These are phyloP conservation scores for Boechera retrofracta DNA, from an alignment of 345 rosid species.

Conservation along the genomic window DNA sequence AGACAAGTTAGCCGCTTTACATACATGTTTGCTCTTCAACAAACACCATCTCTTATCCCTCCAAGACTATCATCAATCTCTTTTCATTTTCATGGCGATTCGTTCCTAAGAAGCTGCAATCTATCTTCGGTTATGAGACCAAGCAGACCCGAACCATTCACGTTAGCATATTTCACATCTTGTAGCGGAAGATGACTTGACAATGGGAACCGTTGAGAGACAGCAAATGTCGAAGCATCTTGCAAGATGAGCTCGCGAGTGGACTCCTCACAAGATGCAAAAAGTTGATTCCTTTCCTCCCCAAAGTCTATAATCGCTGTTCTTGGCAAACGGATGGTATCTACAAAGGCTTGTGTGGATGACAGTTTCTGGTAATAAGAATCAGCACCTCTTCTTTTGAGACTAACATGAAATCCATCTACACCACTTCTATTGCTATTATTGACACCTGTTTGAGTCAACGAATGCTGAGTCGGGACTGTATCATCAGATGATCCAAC, in stretches of 20 bases:
- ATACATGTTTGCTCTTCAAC: constrained; percentile 7
- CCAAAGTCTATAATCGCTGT: constrained; percentile 59
- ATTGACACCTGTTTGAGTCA: constrained; percentile 48
- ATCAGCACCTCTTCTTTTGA: constrained; percentile 55
- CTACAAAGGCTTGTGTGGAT: constrained; percentile 55
- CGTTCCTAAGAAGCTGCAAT: constrained; percentile 62
- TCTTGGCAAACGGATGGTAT: constrained; percentile 69
- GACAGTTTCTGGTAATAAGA: constrained; percentile 54
- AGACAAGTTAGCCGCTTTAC: constrained; percentile 23
- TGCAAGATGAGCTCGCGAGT: constrained; percentile 61
- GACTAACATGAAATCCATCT: constrained; percentile 62
- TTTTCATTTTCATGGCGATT: constrained; percentile 33
- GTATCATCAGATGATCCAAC: constrained; percentile 52
- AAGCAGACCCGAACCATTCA: constrained; percentile 51
- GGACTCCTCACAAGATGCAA: constrained; percentile 68
- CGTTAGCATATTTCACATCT: constrained; percentile 58
- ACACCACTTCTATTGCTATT: constrained; percentile 46
- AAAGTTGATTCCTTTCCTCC: constrained; percentile 51
- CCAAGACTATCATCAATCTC: not conserved
- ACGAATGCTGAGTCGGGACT: constrained; percentile 51
- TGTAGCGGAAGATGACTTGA: constrained; percentile 55
- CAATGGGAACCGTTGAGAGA: constrained; percentile 54
- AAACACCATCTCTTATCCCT: not conserved
- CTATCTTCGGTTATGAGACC: constrained; percentile 66
- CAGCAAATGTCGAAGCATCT: constrained; percentile 61